These are phyloP conservation scores for Candida verbasci DNA, from an alignment of 805 yeast species.

Conservation along the genomic window DNA sequence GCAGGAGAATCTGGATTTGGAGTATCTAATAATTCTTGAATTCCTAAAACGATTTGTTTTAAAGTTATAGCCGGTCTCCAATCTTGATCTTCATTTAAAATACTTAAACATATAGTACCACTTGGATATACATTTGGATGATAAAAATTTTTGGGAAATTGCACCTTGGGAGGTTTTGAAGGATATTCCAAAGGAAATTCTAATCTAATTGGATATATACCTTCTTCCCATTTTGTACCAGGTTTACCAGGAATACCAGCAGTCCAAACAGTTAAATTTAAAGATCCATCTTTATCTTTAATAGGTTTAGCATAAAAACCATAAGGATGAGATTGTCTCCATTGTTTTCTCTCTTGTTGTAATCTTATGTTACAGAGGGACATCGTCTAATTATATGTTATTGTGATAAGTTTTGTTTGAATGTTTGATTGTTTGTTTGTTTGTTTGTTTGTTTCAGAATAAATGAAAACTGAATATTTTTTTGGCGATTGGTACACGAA, in stretches of 20 bases:
- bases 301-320: slow-evolving; percentile 93
- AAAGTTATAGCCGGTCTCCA: slow-evolving; percentile 97
- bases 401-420: no score
- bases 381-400: no score
- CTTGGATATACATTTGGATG: slow-evolving; percentile 98
- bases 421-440: no score
- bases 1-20: slow-evolving; percentile 98
- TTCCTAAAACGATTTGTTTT: slow-evolving; percentile 84
- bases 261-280: slow-evolving; percentile 83
- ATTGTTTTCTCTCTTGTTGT: slow-evolving; percentile 93
- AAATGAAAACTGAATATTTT: no score
- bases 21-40: slow-evolving; percentile 82
- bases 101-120: slow-evolving; percentile 91
- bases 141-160: slow-evolving; percentile 83
- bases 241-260: slow-evolving; percentile 96
- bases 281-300: slow-evolving; percentile 73
- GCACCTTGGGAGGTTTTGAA: slow-evolving; percentile 92
- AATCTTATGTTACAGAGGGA: slow-evolving; percentile 75
- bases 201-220: slow-evolving; percentile 80
- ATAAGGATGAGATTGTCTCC: slow-evolving; percentile 98
- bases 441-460: no score
- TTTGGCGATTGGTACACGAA: no score
- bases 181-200: slow-evolving; percentile 90
- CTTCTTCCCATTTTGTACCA: slow-evolving; percentile 84
- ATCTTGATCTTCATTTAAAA: slow-evolving; percentile 90